Percentiles rank a stretch among this genome's conserved stretches.
Conservation (phyloP, 73 alveolate species). For the Paramecium biaurelia region DNA sequence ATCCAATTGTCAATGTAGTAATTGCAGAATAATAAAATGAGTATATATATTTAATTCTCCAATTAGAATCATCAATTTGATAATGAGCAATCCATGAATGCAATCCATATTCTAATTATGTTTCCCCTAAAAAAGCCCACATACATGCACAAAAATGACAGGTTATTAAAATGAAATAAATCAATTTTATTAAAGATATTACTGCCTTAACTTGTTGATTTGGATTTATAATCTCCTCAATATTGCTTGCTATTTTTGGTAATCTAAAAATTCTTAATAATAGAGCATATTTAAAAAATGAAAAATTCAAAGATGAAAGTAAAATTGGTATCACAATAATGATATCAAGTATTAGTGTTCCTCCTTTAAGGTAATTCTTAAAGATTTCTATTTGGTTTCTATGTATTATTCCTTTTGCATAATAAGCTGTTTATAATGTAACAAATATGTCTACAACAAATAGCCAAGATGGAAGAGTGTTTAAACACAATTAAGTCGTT, state of each 20-base stretch:
- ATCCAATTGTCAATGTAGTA: constrained; percentile 57
- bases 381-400: constrained; percentile 10
- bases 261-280: constrained; percentile 33
- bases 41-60: constrained; percentile 43
- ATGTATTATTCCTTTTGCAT: constrained; percentile 36
- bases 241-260: background rate
- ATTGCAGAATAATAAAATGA: constrained; percentile 49
- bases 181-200: background rate
- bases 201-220: background rate
- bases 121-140: constrained; percentile 29
- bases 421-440: background rate
- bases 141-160: constrained; percentile 53
- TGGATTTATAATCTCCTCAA: constrained; percentile 19
- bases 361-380: background rate
- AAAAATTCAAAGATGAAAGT: background rate
- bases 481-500: background rate
- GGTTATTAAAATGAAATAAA: background rate
- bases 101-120: background rate
- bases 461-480: background rate
- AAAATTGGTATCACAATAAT: background rate
- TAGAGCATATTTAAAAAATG: background rate
- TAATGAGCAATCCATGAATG: constrained; percentile 33
- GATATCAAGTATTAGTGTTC: background rate
- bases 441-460: constrained; percentile 21
- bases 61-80: background rate